Evolutionary conservation across 208 protist species (phyloP).

Genomic region (Hexamita inflata): DNA sequence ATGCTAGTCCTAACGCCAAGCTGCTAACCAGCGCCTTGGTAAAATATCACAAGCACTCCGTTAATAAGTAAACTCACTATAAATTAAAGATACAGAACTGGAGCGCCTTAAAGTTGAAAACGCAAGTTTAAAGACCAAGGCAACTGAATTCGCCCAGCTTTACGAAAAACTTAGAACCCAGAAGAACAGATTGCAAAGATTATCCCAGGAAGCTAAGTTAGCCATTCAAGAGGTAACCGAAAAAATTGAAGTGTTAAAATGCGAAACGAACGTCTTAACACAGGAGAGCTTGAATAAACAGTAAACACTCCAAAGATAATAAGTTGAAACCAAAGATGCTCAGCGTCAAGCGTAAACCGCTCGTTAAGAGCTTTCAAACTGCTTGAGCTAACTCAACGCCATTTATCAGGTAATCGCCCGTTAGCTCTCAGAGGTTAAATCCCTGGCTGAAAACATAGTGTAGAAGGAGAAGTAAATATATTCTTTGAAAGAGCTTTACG

Average conservation of each 20-base stretch:
- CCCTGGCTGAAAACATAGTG: background rate
- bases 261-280: background rate
- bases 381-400: background rate
- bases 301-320: background rate
- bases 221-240: background rate
- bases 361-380: background rate
- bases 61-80: background rate
- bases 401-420: background rate
- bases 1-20: background rate
- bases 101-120: constrained; percentile 3
- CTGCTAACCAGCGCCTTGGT: background rate
- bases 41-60: background rate
- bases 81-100: constrained; percentile 22
- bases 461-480: constrained; percentile 3
- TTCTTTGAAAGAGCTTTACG: background rate
- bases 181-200: constrained; percentile 1
- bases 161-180: constrained; percentile 20
- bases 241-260: constrained; percentile 16
- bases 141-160: background rate
- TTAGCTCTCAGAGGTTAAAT: background rate
- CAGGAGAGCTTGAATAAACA: background rate
- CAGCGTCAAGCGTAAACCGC: background rate
- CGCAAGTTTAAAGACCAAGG: background rate
- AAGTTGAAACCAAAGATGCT: constrained; percentile 8
- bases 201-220: constrained; percentile 18